Base-by-base conservation (phyloP, 2,329 filamentous ascomycete genomes). In the Tolypocladium cylindrosporum region DNA sequence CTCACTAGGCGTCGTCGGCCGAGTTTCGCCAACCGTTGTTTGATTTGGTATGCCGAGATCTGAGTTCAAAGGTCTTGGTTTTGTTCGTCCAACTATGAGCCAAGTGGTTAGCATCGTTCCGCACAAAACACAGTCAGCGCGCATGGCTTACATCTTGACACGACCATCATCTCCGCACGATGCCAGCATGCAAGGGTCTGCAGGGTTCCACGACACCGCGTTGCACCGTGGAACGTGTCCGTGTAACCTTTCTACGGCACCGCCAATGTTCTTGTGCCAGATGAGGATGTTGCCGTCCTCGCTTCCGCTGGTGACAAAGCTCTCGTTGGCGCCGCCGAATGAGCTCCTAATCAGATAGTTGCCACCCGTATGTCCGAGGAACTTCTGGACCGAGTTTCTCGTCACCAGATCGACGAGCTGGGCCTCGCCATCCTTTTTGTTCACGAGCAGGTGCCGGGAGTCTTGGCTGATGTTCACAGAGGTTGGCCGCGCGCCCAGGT, bases 301-400 rank as follows among this genome's bases (percentile, higher is more conserved):
- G 66, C 91, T 96, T 13, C 94, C 94, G 66, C 90, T 93, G 36
- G 95, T 79, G 11, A 97, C 88, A 71, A 97, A 97, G 69, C 88
- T 92, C 74, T 97, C 91, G 59, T 90, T 87, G 1, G 93, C 92
- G 39, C 94, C 94, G 21, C 94, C 94, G 72, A 97, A 94, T 0
- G 80, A 77, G 66, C 87, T 89, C 55, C 93, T 82, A 59, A 99
- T 95, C 57, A 97, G 82, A 68, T 79, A 96, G 2, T 87, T 77
- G 57, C 85, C 87, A 61, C 91, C 90, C 50, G 80, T 82, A 61
- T 92, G 88, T 0, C 91, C 92, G 19, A 83, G 77, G 68, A 89
- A 97, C 64, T 80, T 85, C 64, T 88, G 86, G 5, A 93, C 77
- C n/a, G 86, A 78, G 39, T 87, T 84, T 21, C 86, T 84, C 2